Conservation (phyloP, 768 basidiomycete genomes). For the Postia placenta region DNA sequence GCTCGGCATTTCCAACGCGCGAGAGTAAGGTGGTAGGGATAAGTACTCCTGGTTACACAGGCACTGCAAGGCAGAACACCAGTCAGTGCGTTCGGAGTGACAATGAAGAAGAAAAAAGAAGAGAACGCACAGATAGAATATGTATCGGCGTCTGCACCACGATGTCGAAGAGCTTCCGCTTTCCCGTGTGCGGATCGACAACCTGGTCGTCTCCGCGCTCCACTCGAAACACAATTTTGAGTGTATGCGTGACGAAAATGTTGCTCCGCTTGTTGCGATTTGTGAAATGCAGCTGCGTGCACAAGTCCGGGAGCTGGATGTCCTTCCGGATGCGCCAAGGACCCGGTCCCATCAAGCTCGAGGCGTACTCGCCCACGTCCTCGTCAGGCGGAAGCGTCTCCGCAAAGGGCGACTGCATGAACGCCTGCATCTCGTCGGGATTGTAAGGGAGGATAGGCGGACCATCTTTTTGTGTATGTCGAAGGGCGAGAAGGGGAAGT, state of each 20-base stretch:
- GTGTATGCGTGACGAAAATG: conserved; percentile 64
- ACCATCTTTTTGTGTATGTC: conserved; percentile 45
- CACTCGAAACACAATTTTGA: conserved; percentile 81
- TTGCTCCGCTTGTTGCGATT: conserved; percentile 75
- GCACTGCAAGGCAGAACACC: conserved; percentile 52
- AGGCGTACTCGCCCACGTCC: conserved; percentile 50
- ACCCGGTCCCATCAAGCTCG: conserved; percentile 67
- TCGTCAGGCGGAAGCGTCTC: conserved; percentile 40
- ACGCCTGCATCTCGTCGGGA: conserved; percentile 58
- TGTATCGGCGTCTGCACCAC: conserved; percentile 81
- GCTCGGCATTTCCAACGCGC: conserved; percentile 25
- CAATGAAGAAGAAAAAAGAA: too few relatives aligned
- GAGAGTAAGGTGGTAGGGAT: conserved; percentile 71
- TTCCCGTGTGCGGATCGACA: conserved; percentile 59
- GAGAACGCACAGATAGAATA: conserved; percentile 69
- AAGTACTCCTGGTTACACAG: conserved; percentile 78
- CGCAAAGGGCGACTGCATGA: conserved; percentile 62
- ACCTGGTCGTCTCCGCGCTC: conserved; percentile 70
- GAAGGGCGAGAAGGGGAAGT: conserved; percentile 58
- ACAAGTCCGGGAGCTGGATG: conserved; percentile 63
- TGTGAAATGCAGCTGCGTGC: conserved; percentile 61
- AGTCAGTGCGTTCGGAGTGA: conserved; percentile 7
- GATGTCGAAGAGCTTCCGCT: conserved; percentile 81
- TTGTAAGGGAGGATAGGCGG: conserved; percentile 72
- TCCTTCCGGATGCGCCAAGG: conserved; percentile 80